These are phyloP conservation scores for Penicillium sp. DNA, from an alignment of 2,329 filamentous ascomycete species.

Conservation along the genomic window DNA sequence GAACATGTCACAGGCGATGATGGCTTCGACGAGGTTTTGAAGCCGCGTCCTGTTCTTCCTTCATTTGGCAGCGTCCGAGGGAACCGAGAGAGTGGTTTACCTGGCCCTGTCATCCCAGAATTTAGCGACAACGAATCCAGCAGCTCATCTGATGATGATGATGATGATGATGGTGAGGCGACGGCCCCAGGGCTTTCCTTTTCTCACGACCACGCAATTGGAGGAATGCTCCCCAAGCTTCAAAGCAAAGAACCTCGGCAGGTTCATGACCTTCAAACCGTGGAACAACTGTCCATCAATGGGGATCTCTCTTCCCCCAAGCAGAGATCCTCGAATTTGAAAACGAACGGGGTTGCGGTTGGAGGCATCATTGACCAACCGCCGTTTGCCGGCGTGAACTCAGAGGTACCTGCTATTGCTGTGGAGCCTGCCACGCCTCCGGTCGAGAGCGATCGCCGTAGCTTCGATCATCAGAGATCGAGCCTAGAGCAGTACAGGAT, in stretches of 20 bases:
- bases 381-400: slow-evolving; percentile 8
- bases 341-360: slow-evolving; percentile 8
- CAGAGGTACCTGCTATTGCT: slow-evolving; percentile 44
- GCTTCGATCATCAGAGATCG: slow-evolving; percentile 26
- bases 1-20: slow-evolving; percentile 40
- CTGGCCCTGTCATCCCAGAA: slow-evolving; percentile 18
- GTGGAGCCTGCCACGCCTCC: slow-evolving; percentile 50
- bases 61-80: slow-evolving; percentile 62
- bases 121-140: slow-evolving; percentile 34
- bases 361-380: slow-evolving; percentile 7
- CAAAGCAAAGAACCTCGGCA: slow-evolving; percentile 9
- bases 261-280: slow-evolving; percentile 3
- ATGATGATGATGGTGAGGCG: too few species aligned
- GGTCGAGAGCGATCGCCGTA: slow-evolving; percentile 33
- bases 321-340: not conserved
- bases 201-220: slow-evolving; percentile 55
- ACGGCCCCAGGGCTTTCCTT: slow-evolving; percentile 25
- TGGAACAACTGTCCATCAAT: slow-evolving; percentile 17
- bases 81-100: slow-evolving; percentile 35
- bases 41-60: slow-evolving; percentile 58
- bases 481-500: slow-evolving; percentile 49
- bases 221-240: slow-evolving; percentile 48
- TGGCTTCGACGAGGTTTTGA: slow-evolving; percentile 56
- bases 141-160: slow-evolving; percentile 46
- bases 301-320: slow-evolving; percentile 3